A percentile compares a stretch with the other conserved stretches of the same genome.
Conservation (phyloP, 768 basidiomycete species). For the Lanmaoa rubissima region DNA sequence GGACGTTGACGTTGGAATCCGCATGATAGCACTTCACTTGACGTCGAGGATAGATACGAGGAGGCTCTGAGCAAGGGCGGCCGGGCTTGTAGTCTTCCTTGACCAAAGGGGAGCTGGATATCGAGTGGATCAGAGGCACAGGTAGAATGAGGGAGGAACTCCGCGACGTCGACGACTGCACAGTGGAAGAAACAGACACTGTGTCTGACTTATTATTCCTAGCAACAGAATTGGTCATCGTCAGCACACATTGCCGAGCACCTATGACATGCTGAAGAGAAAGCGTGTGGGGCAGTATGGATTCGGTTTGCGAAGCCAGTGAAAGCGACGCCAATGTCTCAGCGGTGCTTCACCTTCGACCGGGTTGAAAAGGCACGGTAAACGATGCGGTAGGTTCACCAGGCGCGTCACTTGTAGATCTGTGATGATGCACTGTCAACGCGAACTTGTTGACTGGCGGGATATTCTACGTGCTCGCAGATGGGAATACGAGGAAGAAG, state of each 20-base stretch:
- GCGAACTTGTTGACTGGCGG: neutral
- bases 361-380: slow-evolving; percentile 59
- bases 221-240: slow-evolving; percentile 1
- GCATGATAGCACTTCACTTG: too few relatives aligned
- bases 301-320: neutral
- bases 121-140: slow-evolving; percentile 27
- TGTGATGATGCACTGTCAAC: slow-evolving; percentile 10
- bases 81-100: neutral
- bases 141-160: slow-evolving; percentile 18
- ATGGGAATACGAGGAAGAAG: slow-evolving; percentile 6
- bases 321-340: slow-evolving; percentile 16
- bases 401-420: slow-evolving; percentile 14
- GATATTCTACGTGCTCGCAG: slow-evolving; percentile 5
- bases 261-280: slow-evolving; percentile 13
- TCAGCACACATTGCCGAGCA: slow-evolving; percentile 7
- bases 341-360: slow-evolving; percentile 32
- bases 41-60: neutral
- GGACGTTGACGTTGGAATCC: too few relatives aligned
- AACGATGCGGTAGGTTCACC: slow-evolving; percentile 54
- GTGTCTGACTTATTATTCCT: slow-evolving; percentile 27
- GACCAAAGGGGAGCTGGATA: slow-evolving; percentile 23
- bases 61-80: neutral
- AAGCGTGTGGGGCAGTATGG: neutral
- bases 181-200: slow-evolving; percentile 20
- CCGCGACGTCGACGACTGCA: slow-evolving; percentile 16